These are phyloP conservation scores for Coffea eugenioides DNA, from an alignment of 257 asterid species.

Conservation along the genomic window DNA sequence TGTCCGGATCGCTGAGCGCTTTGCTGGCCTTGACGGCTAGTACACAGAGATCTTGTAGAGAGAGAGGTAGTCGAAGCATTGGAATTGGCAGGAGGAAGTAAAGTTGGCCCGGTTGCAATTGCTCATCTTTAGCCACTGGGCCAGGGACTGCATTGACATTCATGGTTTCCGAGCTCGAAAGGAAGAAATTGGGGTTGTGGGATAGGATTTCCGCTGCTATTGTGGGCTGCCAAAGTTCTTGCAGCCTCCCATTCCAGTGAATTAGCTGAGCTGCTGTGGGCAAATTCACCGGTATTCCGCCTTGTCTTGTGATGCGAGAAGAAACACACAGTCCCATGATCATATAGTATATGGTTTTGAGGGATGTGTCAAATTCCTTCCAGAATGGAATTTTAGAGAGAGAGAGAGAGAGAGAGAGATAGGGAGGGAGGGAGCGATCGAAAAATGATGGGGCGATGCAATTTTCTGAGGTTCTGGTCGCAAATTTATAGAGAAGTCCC, in stretches of 20 bases:
- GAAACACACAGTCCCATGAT: slow-evolving; percentile 23
- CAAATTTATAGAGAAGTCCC: too few relatives aligned
- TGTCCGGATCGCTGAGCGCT: slow-evolving; percentile 16
- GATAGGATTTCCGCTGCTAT: slow-evolving; percentile 43
- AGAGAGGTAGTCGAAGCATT: slow-evolving; percentile 25
- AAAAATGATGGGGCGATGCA: too few relatives aligned
- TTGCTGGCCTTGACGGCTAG: slow-evolving; percentile 48
- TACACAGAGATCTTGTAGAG: slow-evolving; percentile 27
- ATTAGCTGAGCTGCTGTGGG: slow-evolving; percentile 35
- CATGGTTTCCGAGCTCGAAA: slow-evolving; percentile 57
- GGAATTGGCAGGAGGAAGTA: slow-evolving; percentile 38
- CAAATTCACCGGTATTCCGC: slow-evolving; percentile 2
- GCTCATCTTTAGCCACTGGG: slow-evolving; percentile 34
- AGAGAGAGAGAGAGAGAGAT: too few relatives aligned
- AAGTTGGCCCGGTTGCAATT: slow-evolving; percentile 25
- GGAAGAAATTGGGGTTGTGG: slow-evolving; percentile 37
- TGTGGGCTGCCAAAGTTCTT: slow-evolving; percentile 39
- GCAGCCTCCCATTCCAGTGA: slow-evolving; percentile 39
- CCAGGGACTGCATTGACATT: slow-evolving; percentile 31
- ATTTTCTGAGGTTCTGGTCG: too few relatives aligned
- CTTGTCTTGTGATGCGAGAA: slow-evolving; percentile 7
- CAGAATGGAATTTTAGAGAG: too few relatives aligned
- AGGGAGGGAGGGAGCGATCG: too few relatives aligned
- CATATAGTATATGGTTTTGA: background rate
- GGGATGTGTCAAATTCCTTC: too few relatives aligned